These are phyloP conservation scores for Hibiscus tridactylites DNA, from an alignment of 345 rosid species.

Conservation along the genomic window DNA sequence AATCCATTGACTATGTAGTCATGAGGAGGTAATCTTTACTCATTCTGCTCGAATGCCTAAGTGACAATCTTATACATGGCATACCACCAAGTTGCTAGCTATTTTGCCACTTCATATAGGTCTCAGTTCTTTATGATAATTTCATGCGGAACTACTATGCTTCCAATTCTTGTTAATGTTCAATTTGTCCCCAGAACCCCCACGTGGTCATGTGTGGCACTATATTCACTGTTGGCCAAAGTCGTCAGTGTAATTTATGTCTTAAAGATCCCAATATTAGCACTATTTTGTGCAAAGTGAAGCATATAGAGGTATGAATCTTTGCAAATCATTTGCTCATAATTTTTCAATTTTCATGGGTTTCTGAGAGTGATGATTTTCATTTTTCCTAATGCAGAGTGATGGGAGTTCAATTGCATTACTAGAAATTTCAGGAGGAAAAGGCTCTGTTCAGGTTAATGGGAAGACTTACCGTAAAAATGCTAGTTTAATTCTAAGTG, in stretches of 20 bases:
- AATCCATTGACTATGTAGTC: not conserved
- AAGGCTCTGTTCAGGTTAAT: slow-evolving; percentile 82
- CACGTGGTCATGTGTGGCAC: slow-evolving; percentile 52
- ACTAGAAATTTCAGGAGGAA: slow-evolving; percentile 68
- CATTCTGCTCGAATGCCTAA: not conserved
- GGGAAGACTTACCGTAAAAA: slow-evolving; percentile 50
- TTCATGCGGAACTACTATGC: not conserved
- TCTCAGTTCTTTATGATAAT: not conserved
- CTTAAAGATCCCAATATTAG: slow-evolving; percentile 60
- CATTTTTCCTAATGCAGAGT: slow-evolving; percentile 31
- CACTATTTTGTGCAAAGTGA: slow-evolving; percentile 57
- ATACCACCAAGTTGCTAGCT: not conserved
- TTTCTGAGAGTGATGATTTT: slow-evolving; percentile 11
- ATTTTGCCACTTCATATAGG: not conserved
- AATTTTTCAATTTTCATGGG: not conserved
- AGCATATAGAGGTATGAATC: slow-evolving; percentile 60
- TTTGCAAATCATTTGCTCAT: slow-evolving; percentile 8
- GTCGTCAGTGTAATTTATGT: slow-evolving; percentile 58
- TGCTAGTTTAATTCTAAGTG: slow-evolving; percentile 41
- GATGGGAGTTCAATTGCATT: slow-evolving; percentile 58
- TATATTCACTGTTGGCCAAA: slow-evolving; percentile 71
- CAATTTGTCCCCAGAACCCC: slow-evolving; percentile 55
- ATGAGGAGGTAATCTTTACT: not conserved
- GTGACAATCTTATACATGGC: not conserved
- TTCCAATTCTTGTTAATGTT: slow-evolving; percentile 17